Conservation (phyloP, 164 flowering plant species). For the grape (Vitis vinifera) region DNA sequence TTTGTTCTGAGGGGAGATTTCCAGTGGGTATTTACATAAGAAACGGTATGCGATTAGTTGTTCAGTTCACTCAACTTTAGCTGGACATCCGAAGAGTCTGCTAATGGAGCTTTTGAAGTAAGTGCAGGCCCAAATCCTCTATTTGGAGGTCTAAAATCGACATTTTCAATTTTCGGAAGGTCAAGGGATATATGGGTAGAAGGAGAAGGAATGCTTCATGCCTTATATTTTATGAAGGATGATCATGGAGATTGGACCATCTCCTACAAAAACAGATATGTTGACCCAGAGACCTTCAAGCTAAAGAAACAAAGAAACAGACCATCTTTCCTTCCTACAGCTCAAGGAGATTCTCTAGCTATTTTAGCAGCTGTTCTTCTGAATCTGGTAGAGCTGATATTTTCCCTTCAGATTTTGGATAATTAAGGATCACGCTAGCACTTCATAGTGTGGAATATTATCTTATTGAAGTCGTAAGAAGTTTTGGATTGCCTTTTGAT, state of each 20-base stretch:
- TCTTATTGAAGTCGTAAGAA: too few species aligned
- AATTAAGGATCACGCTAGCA: too few species aligned
- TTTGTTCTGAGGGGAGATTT: slow-evolving; percentile 27
- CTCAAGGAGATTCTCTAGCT: slow-evolving; percentile 52
- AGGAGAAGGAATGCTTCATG: too few species aligned
- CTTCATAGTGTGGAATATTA: too few species aligned
- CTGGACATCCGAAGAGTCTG: too few species aligned
- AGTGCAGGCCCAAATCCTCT: slow-evolving; percentile 66
- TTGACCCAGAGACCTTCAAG: slow-evolving; percentile 51
- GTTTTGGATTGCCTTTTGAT: too few species aligned
- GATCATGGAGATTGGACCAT: slow-evolving; percentile 38
- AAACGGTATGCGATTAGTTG: slow-evolving; percentile 20
- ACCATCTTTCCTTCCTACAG: slow-evolving; percentile 51
- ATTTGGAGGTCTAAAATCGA: slow-evolving; percentile 52
- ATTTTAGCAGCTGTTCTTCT: slow-evolving; percentile 41
- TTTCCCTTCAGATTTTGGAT: too few species aligned
- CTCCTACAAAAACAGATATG: slow-evolving; percentile 55
- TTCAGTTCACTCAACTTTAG: too few species aligned
- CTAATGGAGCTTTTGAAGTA: too few species aligned
- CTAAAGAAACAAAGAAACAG: slow-evolving; percentile 39
- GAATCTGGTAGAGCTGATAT: slow-evolving; percentile 26
- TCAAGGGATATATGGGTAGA: slow-evolving; percentile 58
- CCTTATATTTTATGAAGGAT: too few species aligned
- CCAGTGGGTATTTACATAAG: slow-evolving; percentile 39
- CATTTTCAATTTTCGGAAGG: slow-evolving; percentile 48